phyloP scores from a whole-genome alignment of 768 basidiomycete genomes.

The Sporobolomyces phaffii region DNA sequence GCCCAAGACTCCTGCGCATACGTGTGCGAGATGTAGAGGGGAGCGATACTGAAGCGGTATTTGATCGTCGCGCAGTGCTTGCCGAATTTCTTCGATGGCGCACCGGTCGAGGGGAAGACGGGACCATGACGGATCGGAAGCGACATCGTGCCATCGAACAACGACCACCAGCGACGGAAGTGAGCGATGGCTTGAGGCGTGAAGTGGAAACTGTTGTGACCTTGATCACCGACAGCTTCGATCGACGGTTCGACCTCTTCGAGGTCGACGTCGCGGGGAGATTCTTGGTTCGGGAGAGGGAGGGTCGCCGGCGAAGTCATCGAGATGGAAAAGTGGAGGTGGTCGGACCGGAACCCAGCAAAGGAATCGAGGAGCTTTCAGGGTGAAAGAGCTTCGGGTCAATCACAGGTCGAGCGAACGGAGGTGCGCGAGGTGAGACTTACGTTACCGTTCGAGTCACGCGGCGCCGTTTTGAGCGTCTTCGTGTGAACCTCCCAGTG shows the following conservation, averaged over 20 bases:
- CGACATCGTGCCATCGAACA: conserved; percentile 71
- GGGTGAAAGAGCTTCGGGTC: too few relatives aligned
- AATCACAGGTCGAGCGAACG: too few relatives aligned
- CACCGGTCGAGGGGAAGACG: conserved; percentile 62
- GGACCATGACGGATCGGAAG: conserved; percentile 83
- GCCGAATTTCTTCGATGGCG: conserved; percentile 76
- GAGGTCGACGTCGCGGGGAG: conserved; percentile 42
- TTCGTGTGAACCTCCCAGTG: conserved; percentile 61
- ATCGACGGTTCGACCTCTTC: neutral
- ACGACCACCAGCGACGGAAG: conserved; percentile 85
- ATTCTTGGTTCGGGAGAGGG: conserved; percentile 15
- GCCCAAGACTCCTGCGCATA: conserved; percentile 75
- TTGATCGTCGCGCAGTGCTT: conserved; percentile 84
- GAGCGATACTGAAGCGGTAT: conserved; percentile 71
- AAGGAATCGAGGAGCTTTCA: conserved; percentile 67
- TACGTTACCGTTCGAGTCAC: conserved; percentile 40
- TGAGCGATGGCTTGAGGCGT: conserved; percentile 77
- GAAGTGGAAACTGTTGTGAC: conserved; percentile 70
- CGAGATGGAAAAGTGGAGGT: conserved; percentile 84
- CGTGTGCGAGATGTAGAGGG: conserved; percentile 74
- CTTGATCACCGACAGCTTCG: conserved; percentile 35
- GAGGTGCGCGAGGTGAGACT: conserved; percentile 2
- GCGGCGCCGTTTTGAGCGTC: conserved; percentile 13
- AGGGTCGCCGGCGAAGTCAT: conserved; percentile 53
- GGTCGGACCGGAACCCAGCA: conserved; percentile 83